Base-by-base conservation (phyloP, 352 stramenopile genomes). In the Phytophthora kernoviae region DNA sequence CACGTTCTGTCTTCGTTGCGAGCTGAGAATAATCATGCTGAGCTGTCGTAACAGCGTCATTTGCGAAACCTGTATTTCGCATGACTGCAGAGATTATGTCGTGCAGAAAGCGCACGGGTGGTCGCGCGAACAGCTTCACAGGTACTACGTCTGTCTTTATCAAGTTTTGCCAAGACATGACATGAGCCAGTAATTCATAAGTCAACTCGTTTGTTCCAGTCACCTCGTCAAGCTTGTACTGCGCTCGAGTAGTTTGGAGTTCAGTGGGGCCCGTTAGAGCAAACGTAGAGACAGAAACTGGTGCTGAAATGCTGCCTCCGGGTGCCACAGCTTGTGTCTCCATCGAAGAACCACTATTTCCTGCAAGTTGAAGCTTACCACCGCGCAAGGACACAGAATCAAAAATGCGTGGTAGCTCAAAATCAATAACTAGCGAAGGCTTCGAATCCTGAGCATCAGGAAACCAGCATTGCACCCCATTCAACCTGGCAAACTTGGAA, bases 81-180 rank as follows among this genome's bases (percentile, higher is more conserved):
- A 90, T 88, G 14, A 91, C 74, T 4, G 78, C 62, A 1, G 82
- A 91, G 45, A 93, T 84, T 17, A 93, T 54, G 51, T 95, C 86
- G 49, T 93, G 86, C 1, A 95, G 48, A 39, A 95, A 95, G 11
- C 86, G 81, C 45, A 95, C 80, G 0, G 86, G 84, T n/a, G 84
- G 86, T 5, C 84, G 73, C 9, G 68, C 67, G 62, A 93, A 93
- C 1, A 95, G 60, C 46, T 95, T 95, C 2, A 63, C 64, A 4
- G 86, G 84, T 0, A 93, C 51, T 6, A 82, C 59, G 12, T 65
- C 70, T 4, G 84, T 90, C 55, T 93, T 93, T 1, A 95, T 51
- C 18, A 95, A 39, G 52, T 91, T 77, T 24, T 81, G 58, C 84
- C 86, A 95, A 1, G 86, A 95, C 73, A 95, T 91, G 11, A 87